phyloP scores from a whole-genome alignment of 495 filamentous ascomycete genomes.

The Hypomontagnella submonticulosa region DNA sequence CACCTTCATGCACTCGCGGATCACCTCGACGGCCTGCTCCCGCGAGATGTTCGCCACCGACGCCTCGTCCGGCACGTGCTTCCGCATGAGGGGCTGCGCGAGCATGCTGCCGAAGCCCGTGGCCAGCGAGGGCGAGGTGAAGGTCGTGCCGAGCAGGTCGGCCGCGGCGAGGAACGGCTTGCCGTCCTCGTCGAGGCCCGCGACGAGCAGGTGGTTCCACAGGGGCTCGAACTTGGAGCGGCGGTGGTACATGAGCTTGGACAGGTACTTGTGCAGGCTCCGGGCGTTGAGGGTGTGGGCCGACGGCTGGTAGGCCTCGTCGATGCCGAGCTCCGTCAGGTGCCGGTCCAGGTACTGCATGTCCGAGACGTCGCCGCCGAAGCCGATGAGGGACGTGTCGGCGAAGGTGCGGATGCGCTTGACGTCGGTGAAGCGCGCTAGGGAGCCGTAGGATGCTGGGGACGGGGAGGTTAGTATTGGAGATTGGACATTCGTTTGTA shows the following conservation, averaged over 20 bases:
- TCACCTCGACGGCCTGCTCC: slow-evolving; percentile 80
- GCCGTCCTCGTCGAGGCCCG: slow-evolving; percentile 80
- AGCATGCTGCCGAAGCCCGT: slow-evolving; percentile 95
- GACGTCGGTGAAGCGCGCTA: slow-evolving; percentile 95
- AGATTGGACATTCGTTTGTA: not conserved
- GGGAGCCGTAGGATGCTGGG: slow-evolving; percentile 94
- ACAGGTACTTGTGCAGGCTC: slow-evolving; percentile 94
- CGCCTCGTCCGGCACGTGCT: slow-evolving; percentile 81
- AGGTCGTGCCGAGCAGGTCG: slow-evolving; percentile 94
- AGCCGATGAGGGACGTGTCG: slow-evolving; percentile 79
- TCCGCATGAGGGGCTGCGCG: slow-evolving; percentile 89
- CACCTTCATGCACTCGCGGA: slow-evolving; percentile 97
- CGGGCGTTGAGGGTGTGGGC: slow-evolving; percentile 78
- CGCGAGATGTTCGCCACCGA: slow-evolving; percentile 73
- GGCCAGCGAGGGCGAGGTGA: slow-evolving; percentile 84
- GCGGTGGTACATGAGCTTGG: slow-evolving; percentile 93
- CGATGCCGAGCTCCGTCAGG: slow-evolving; percentile 83
- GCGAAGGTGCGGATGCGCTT: slow-evolving; percentile 88
- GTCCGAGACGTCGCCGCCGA: slow-evolving; percentile 95
- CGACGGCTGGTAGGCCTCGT: slow-evolving; percentile 79
- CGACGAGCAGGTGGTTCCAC: slow-evolving; percentile 94
- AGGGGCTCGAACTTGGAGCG: slow-evolving; percentile 96
- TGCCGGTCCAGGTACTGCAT: slow-evolving; percentile 98
- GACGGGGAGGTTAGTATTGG: slow-evolving; percentile 29
- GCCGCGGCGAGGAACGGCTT: slow-evolving; percentile 90